Evolutionary conservation across 2,329 filamentous ascomycete species (phyloP), one percentile per base, ranked within the genome.

Genomic region (Aspergillus uvarum): DNA sequence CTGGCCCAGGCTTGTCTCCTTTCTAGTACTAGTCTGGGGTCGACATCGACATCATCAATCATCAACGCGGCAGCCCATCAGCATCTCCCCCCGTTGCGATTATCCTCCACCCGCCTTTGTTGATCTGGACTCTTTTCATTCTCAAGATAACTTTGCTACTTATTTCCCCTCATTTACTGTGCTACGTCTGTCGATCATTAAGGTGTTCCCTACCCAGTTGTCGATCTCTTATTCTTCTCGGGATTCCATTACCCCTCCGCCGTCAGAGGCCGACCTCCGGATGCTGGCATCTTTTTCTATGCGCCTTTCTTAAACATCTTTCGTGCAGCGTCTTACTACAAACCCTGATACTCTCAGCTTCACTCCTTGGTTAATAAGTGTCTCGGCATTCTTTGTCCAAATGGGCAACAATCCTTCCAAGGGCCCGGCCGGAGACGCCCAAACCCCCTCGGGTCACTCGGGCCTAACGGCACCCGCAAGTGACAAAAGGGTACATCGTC

Each of bases 381-480:
- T 47, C 29, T 51, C 50, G 50, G 53, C 52, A 53, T 38, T 42
- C 42, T 59, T 21, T 51, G 69, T 69, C 66, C 70, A 70, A 64
- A 81, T 82, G 80, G 80, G 80, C 66, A 81, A 81, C 70, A 78
- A 76, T 70, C 76, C 78, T 69, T 81, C 77, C 64, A 81, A 80
- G 68, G 67, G 73, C 62, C 73, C 74, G 56, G 66, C 68, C 59
- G 70, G 70, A 64, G 71, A 74, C 58, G 66, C 63, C 56, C 68
- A 69, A 59, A 60, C 70, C 29, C 59, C 58, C 60, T 65, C 66
- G 61, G 70, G 65, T 56, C 66, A 70, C 60, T 58, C 70, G 32
- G 58, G 63, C 60, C 66, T 67, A 50, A 56, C 66, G 57, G 66
- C 62, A 47, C 32, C 65, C 70, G 38, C 67, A 26, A 61, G 65